Base-by-base conservation (phyloP, 352 stramenopile genomes). In the Pseudoperonospora humuli region DNA sequence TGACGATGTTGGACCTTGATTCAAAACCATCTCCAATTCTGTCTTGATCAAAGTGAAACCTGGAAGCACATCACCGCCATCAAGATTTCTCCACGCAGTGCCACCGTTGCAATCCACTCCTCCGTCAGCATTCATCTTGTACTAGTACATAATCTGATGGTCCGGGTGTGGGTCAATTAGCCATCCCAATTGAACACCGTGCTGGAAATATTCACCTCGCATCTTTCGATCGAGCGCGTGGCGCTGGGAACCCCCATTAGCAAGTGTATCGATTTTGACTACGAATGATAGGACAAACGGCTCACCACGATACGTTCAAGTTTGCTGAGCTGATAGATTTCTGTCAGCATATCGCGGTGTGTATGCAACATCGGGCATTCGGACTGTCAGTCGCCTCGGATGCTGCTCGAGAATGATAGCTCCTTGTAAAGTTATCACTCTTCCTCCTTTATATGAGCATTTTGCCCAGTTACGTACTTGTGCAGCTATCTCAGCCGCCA, bases 61-160 rank as follows among this genome's bases (percentile, higher is more conserved):
- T 32, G 40, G 48, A 41, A 63, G 48, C 34, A 63, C 40, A 40
- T 39, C 33, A 34, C 47, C 26, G 45, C 39, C 41, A 39, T 51
- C 47, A 14, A 63, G 47, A 54, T 63, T 33, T 63, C 47, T 49
- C 47, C 54, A 63, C 25, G 33, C 29, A 39, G 9, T 42, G 11
- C 37, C 29, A 17, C 32, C 21, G 21, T 34, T 32, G 21, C 41
- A 39, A 29, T 47, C 21, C 24, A 57, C 41, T 4, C 43, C 25
- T 37, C 18, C 37, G 20, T 55, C 38, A 1, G 40, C 29, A 40
- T 60, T 39, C 14, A 56, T 36, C 24, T 54, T 43, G 18, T 50
- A 64, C 50, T 50, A 51, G 28, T 36, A 61, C 44, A 51, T 52
- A 34, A 3, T 40, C 10, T 11, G 28, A 27, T 6, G 45, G 15